Evolutionary conservation across 345 rosid species (phyloP).

Genomic region (Punica granatum): DNA sequence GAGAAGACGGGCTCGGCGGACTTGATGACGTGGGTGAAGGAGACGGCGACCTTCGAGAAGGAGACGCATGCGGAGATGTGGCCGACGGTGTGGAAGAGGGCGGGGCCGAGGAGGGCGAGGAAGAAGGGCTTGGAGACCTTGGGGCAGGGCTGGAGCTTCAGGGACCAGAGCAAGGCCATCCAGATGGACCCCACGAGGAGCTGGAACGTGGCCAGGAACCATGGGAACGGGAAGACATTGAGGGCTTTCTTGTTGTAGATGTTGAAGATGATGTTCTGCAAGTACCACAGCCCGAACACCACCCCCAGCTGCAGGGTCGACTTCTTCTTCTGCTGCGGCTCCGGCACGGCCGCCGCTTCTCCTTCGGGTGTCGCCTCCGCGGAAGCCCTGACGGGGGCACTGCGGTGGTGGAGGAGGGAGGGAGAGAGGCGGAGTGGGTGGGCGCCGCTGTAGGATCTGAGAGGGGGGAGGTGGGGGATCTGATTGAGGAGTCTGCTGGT

Average conservation of each 20-base stretch:
- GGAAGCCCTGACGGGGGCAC: not conserved
- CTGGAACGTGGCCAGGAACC: slow-evolving; percentile 97
- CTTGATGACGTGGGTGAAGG: slow-evolving; percentile 96
- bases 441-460: not conserved
- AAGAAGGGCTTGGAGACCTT: slow-evolving; percentile 78
- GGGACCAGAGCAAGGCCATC: slow-evolving; percentile 82
- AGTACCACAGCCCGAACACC: slow-evolving; percentile 85
- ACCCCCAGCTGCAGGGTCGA: slow-evolving; percentile 59
- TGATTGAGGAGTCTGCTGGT: not conserved
- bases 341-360: not conserved
- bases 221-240: slow-evolving; percentile 84
- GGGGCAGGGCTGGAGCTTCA: slow-evolving; percentile 73
- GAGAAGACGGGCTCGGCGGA: slow-evolving; percentile 98
- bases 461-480: not conserved
- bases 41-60: slow-evolving; percentile 95
- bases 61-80: slow-evolving; percentile 97
- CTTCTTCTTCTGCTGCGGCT: slow-evolving; percentile 19
- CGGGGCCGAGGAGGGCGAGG: slow-evolving; percentile 88
- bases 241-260: slow-evolving; percentile 87
- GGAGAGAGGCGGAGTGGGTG: not conserved
- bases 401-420: not conserved
- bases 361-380: not conserved
- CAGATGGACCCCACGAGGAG: slow-evolving; percentile 83
- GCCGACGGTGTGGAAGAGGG: slow-evolving; percentile 89
- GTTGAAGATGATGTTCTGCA: slow-evolving; percentile 89